These are phyloP conservation scores for Pseudovirgaria hyperparasitica DNA, from an alignment of 2,329 filamentous ascomycete species.

Conservation along the genomic window DNA sequence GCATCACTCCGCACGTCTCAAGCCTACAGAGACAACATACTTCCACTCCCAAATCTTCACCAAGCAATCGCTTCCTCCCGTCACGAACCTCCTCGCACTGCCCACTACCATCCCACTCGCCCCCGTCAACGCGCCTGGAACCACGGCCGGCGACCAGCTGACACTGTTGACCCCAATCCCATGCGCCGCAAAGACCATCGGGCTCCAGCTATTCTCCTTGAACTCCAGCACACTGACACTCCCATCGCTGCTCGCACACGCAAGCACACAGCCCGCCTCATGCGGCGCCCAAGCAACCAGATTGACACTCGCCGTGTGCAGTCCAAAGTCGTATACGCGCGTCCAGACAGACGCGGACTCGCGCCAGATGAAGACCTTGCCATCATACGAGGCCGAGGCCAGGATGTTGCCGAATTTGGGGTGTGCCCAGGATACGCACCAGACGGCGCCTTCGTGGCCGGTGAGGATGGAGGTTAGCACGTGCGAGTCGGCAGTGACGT, in stretches of 20 bases:
- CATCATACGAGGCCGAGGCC: conserved; percentile 89
- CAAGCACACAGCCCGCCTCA: conserved; percentile 86
- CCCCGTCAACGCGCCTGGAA: conserved; percentile 73
- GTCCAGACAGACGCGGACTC: conserved; percentile 49
- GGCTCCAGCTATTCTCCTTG: conserved; percentile 87
- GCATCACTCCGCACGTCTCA: conserved; percentile 10
- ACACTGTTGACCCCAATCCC: conserved; percentile 92
- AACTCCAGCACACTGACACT: conserved; percentile 92
- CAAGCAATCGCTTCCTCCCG: conserved; percentile 84
- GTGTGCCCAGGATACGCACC: conserved; percentile 94
- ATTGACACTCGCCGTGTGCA: conserved; percentile 94
- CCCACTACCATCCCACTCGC: conserved; percentile 41
- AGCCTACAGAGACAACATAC: too few species aligned
- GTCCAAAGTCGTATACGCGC: conserved; percentile 81
- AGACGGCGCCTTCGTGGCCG: conserved; percentile 93
- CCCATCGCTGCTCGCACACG: conserved; percentile 88
- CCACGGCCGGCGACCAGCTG: conserved; percentile 80
- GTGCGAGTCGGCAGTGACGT: conserved; percentile 88
- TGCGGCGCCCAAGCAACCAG: conserved; percentile 96
- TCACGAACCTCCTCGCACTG: conserved; percentile 71
- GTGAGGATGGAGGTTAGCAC: conserved; percentile 44
- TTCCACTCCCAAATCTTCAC: conserved; percentile 89
- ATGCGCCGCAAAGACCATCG: conserved; percentile 82
- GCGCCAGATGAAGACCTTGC: conserved; percentile 97
- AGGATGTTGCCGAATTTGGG: conserved; percentile 98